Conservation (phyloP, 1,139 yeast genomes). For the Magnusiomyces fungicola region DNA sequence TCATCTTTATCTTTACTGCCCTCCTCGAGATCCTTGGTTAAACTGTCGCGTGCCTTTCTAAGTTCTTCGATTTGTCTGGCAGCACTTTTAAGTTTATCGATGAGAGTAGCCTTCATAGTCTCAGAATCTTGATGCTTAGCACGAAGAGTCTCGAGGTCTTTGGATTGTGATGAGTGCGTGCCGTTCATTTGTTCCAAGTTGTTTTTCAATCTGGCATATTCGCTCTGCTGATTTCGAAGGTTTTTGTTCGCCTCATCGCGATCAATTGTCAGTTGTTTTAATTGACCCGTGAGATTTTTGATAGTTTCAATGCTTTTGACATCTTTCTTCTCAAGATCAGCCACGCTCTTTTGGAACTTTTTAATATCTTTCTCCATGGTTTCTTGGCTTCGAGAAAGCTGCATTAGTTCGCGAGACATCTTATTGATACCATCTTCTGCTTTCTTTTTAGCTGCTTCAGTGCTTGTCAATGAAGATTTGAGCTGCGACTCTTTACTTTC, state of each 20-base stretch:
- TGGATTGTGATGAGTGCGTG: conserved; percentile 8
- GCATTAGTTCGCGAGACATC: conserved; percentile 77
- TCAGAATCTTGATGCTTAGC: conserved; percentile 24
- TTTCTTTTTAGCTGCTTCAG: conserved; percentile 48
- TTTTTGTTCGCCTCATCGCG: conserved; percentile 15
- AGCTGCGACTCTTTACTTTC: conserved; percentile 33
- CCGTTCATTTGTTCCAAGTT: conserved; percentile 7
- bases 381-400: conserved; percentile 53
- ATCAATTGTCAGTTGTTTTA: conserved; percentile 10
- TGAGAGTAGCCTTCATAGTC: conserved; percentile 25
- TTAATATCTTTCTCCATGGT: conserved; percentile 43
- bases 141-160: conserved; percentile 21
- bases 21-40: conserved; percentile 18
- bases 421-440: conserved; percentile 87
- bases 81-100: conserved; percentile 29
- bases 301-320: conserved; percentile 12
- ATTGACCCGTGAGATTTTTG: conserved; percentile 17
- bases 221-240: conserved; percentile 12
- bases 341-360: conserved; percentile 21
- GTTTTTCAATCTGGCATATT: conserved; percentile 10
- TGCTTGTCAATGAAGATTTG: conserved; percentile 34
- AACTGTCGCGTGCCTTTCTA: conserved; percentile 17
- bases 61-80: conserved; percentile 26
- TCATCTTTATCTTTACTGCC: conserved; percentile 17
- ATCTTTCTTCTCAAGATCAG: conserved; percentile 22